Evolutionary conservation across 768 basidiomycete species (phyloP), one percentile per base, ranked within the genome.

Genomic region (Chlorophyllum brunneum): DNA sequence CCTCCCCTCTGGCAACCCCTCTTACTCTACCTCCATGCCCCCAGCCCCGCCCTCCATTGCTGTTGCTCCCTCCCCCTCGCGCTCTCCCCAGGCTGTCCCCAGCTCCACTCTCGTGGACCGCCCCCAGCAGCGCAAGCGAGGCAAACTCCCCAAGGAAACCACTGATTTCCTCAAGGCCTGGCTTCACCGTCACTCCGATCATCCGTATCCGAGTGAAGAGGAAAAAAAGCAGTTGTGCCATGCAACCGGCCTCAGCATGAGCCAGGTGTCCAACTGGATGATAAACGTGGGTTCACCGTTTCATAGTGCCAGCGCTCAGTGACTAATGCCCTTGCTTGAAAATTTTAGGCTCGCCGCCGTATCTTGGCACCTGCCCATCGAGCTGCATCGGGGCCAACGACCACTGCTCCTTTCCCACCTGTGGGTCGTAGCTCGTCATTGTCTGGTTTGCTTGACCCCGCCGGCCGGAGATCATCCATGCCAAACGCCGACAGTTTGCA

Each of bases 201-300:
- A 92, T 60, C 90, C 90, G 22, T 93, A 93, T 66, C 90, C 90
- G 27, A 85, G 82, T 59, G 90, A 93, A 66, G 88, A 92, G 56
- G 90, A 92, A 76, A 93, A 93, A 71, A 92, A 92, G 63, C 86
- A 88, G 64, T 71, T 93, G 58, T 92, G 90, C 67, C 81, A 86
- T 60, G 86, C 87, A 34, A 93, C 90, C 1, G 88, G 88, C 22
- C 71, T 93, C 57, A 88, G 84, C 71, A 92, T 92, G 88, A 82
- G 78, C 68, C 90, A 93, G 67, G 88, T 92, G 0, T 90, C 88
- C 47, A 92, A 92, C 66, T 92, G 90, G 90, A 92, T 92, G 90
- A 92, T 92, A 63, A 92, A 92, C 60, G 90, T 77, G 37, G 52
- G 69, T 74, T 6, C 54, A 13, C 9, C 6, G 45, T 33, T 43